phyloP scores from a whole-genome alignment of 2,329 filamentous ascomycete genomes.

The Aspergillus sp. region DNA sequence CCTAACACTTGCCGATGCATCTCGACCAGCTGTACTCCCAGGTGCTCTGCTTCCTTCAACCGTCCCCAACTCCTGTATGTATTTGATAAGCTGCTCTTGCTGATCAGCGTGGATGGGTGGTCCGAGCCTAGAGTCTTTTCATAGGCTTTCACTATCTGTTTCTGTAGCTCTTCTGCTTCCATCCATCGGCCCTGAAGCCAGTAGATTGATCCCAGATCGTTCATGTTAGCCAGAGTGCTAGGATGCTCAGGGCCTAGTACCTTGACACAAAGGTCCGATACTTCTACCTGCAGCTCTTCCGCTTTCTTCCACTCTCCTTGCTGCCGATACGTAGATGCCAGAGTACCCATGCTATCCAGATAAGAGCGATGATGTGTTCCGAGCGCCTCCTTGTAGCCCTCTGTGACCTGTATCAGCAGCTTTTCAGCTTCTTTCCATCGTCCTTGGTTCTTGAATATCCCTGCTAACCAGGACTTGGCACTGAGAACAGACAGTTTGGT shows the following conservation, averaged over 20 bases:
- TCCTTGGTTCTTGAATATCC: too few species aligned
- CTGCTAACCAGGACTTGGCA: too few species aligned
- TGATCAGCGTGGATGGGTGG: neutral
- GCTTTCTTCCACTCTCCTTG: neutral
- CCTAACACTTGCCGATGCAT: neutral
- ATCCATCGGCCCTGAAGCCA: neutral
- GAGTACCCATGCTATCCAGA: neutral
- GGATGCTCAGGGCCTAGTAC: neutral
- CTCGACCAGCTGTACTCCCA: neutral
- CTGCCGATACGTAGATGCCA: neutral
- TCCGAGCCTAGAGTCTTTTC: neutral
- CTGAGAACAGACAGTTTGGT: neutral
- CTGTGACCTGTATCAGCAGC: neutral
- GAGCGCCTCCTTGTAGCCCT: neutral
- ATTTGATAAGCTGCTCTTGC: neutral
- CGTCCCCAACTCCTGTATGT: neutral
- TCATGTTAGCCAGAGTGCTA: neutral
- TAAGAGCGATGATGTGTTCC: neutral
- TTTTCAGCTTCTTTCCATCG: neutral
- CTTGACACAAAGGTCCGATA: neutral
- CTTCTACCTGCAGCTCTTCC: neutral
- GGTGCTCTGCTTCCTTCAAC: neutral
- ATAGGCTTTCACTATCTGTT: neutral
- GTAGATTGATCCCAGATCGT: conserved; percentile 1
- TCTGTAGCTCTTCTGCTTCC: conserved; percentile 2